Evolutionary conservation across 2,329 filamentous ascomycete genomes (phyloP), one percentile per base, ranked within the genome.

Genomic region (Leptographium radiaticola): DNA sequence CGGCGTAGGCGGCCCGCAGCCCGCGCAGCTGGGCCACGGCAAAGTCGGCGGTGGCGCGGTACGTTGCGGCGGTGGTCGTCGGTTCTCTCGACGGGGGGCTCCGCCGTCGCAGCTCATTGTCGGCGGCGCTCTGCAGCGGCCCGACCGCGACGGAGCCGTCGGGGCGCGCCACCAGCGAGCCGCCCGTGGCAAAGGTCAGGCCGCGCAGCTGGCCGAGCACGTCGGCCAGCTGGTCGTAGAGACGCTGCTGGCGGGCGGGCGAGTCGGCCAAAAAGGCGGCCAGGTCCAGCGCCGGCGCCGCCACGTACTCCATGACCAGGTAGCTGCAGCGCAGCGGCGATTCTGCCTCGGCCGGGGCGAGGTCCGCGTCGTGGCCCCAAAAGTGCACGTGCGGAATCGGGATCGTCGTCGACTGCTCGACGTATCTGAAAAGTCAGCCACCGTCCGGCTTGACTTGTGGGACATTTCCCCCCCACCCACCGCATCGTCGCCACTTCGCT

Each of bases 401-500:
- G 33, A 64, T 62, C 4, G 15, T 48, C 0, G 61, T 64, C 9
- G 58, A 57, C 15, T 39, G 39, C 44, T 58, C 45, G 12, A 65
- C 51, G 49, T 61, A 63, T 48, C 62, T 62, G 12, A 4, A 20
- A 1, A 16, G 42, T 40, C 15, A 47, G 49, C 10, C 18, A 31
- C 15, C 40, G 25, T 38, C 16, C n/a, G n/a, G 12, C 38, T 5
- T n/a, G 57, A 25, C 31, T 4, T 12, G 12, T 8, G 7, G n/a
- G 31, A 30, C 15, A 52, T 53, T 38, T 44, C 25, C 13, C 16
- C 18, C 20, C 8, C 49, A 61, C 60, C 58, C 39, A 56, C 57
- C 53, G 52, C 25, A 64, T 55, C 3, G 62, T 64, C 4, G 59
- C 51, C 11, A 63, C 61, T 50, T 65, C 62, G 43, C 61, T 64